Base-by-base conservation (phyloP, 1,139 yeast species). In the Diutina rugosa region DNA sequence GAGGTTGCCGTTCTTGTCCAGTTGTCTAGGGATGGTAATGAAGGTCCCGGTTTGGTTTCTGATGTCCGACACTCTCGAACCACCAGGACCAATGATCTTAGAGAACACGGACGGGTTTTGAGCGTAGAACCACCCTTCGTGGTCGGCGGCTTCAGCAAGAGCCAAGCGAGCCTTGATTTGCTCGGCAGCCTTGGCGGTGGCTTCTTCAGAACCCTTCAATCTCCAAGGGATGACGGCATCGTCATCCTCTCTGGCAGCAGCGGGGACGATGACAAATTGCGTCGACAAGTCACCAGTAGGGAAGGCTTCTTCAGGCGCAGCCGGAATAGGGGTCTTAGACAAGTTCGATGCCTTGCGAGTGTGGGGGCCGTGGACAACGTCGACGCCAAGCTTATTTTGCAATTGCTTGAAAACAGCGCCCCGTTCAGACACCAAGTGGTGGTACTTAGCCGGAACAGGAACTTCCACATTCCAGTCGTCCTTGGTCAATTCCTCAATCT, bases 71-170 rank as follows among this genome's bases (percentile, higher is more conserved):
- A 89, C 77, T 61, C 80, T 83, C 45, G 84, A 70, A 55, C 97
- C 97, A 63, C 81, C 85, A 28, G 90, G 84, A 6, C 97, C 97
- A 63, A 90, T 79, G 55, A 89, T 76, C 68, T 78, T 79, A 58
- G 87, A 79, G 62, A 76, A 74, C n/a, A 59, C 60, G 44, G 55
- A 51, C 28, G 78, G 71, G 58, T 71, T 66, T 49, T 64, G 62
- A 32, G 72, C 62, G 63, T 72, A 73, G 57, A 70, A 69, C 79
- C 80, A 76, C 21, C 72, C 80, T 45, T 65, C 63, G 46, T 62
- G 60, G 38, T 64, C 65, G 47, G 78, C 72, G n/a, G 61, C 59
- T 59, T 69, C 62, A 46, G 79, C 78, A 47, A 61, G 63, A 35
- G 63, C 69, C 62, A 76, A 69, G 57, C 75, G 69, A 41, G 67